Evolutionary conservation across 768 basidiomycete species (phyloP), one percentile per base, ranked within the genome.

Genomic region (Rhodotorula diobovata): DNA sequence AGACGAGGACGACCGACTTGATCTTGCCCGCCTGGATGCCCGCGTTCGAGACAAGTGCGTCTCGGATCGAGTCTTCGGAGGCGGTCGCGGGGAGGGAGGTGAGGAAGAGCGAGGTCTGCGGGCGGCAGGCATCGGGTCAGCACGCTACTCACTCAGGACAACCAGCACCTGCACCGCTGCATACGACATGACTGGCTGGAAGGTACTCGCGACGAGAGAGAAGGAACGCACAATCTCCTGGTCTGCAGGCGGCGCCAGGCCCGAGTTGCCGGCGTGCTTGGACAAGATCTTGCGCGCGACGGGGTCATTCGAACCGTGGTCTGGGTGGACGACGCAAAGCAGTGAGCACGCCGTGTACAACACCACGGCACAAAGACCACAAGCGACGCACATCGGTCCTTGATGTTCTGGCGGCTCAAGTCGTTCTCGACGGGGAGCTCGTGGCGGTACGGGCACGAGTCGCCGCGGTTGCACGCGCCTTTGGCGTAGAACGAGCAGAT

Each of bases 401-500:
- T 88, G 61, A 98, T 88, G 78, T 92, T 97, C 81, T 99, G 95
- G 76, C 93, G 69, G 63, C 71, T 70, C 68, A 72, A 80, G 51
- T 88, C 91, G 71, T 89, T 90, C 76, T 93, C 85, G 28, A 85
- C 85, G 0, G 92, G 92, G 78, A 89, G 86, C 80, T 99, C 96
- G 77, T 98, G 95, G 71, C 94, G 81, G 81, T 92, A 98, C 4
- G 96, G 96, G 80, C 96, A 99, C 70, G 95, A 93, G 23, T 82
- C 81, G 14, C 96, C 96, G 54, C 96, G 87, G 51, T 85, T 91
- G 80, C 96, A 99, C 66, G 94, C 90, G 0, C 96, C 96, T 81
- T 98, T 99, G 61, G 85, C 88, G 79, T 88, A 98, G 85, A 98
- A 98, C 4, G 90, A 91, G 80, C 96, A 99, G 23, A 96, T 79